Evolutionary conservation across 176 grass and related monocot species (phyloP).

Genomic region (Raddia distichophylla): DNA sequence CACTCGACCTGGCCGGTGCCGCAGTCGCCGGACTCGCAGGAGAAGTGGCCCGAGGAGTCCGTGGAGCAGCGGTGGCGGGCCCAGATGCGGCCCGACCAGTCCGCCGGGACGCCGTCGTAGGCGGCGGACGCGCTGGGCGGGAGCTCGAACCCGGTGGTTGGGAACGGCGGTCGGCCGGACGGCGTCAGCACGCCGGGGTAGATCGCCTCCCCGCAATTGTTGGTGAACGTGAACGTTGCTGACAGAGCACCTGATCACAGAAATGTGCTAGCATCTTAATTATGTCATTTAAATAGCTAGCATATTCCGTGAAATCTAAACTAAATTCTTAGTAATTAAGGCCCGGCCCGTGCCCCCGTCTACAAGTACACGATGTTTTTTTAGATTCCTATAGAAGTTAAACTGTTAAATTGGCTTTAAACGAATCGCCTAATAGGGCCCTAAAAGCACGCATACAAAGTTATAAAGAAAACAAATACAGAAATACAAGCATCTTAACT

Average conservation of each 20-base stretch:
- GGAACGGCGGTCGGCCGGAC: slow-evolving; percentile 4
- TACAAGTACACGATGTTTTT: no score
- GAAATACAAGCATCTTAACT: no score
- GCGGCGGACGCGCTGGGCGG: neutral
- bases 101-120: neutral
- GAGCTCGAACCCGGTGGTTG: slow-evolving; percentile 52
- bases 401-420: no score
- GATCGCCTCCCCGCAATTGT: slow-evolving; percentile 49
- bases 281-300: no score
- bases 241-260: slow-evolving; percentile 33
- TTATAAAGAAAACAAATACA: no score
- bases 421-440: no score
- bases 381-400: no score
- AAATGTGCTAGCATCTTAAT: neutral
- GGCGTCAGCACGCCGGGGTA: slow-evolving; percentile 56
- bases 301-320: no score
- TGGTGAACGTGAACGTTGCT: slow-evolving; percentile 47
- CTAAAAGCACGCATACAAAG: no score
- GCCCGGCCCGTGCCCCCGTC: no score
- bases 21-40: slow-evolving; percentile 55
- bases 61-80: slow-evolving; percentile 41
- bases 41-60: slow-evolving; percentile 40
- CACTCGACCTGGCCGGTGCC: slow-evolving; percentile 33
- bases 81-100: slow-evolving; percentile 66
- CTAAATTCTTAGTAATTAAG: no score